These are phyloP conservation scores for Xerocomus potaroensis DNA, from an alignment of 768 basidiomycete genomes.

Conservation along the genomic window DNA sequence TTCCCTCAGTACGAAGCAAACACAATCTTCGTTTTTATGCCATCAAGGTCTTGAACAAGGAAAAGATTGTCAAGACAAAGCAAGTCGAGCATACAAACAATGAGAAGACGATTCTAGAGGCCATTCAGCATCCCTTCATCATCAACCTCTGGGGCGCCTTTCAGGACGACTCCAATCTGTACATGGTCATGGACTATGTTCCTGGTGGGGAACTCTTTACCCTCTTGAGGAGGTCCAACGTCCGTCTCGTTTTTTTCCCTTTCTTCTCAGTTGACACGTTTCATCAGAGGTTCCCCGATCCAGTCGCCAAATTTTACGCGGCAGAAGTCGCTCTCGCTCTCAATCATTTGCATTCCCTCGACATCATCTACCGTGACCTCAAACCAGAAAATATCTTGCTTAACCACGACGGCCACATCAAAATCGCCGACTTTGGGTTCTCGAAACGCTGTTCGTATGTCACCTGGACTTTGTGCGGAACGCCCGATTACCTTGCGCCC, in stretches of 20 bases:
- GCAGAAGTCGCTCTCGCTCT: slow-evolving; percentile 93
- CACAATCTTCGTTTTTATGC: slow-evolving; percentile 96
- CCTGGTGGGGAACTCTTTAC: slow-evolving; percentile 97
- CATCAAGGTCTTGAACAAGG: slow-evolving; percentile 91
- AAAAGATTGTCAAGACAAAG: slow-evolving; percentile 87
- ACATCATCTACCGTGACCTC: slow-evolving; percentile 95
- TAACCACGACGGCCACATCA: slow-evolving; percentile 93
- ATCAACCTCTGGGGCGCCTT: slow-evolving; percentile 96
- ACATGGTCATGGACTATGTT: slow-evolving; percentile 98
- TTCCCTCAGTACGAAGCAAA: slow-evolving; percentile 69
- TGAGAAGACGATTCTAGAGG: slow-evolving; percentile 82
- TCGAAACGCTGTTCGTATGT: slow-evolving; percentile 84
- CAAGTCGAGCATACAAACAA: slow-evolving; percentile 98
- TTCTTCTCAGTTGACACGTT: slow-evolving; percentile 7
- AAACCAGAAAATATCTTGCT: slow-evolving; percentile 97
- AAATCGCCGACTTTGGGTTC: slow-evolving; percentile 96
- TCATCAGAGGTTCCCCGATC: slow-evolving; percentile 84
- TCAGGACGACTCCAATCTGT: slow-evolving; percentile 88
- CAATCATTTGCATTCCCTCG: slow-evolving; percentile 78
- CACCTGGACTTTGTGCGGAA: slow-evolving; percentile 95
- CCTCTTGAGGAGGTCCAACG: slow-evolving; percentile 84
- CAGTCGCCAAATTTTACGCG: slow-evolving; percentile 96
- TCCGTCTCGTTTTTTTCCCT: slow-evolving; percentile 35
- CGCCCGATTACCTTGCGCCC: slow-evolving; percentile 95
- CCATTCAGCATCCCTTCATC: slow-evolving; percentile 88